Conservation (phyloP, 2,329 filamentous ascomycete genomes). For the Fusarium poae region DNA sequence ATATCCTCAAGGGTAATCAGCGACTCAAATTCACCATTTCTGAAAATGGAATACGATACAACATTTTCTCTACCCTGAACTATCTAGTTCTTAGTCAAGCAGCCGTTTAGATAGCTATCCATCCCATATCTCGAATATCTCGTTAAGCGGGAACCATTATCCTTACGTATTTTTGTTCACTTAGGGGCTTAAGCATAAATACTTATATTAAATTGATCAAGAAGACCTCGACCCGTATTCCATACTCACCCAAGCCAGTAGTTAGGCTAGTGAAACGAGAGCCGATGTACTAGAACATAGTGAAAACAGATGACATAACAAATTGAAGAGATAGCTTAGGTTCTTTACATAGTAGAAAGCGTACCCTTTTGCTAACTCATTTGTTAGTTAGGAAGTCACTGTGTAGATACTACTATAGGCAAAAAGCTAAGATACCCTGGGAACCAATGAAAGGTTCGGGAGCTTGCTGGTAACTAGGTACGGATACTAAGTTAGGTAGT, state of each 20-base stretch:
- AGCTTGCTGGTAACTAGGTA: slow-evolving; percentile 2
- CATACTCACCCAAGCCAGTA: background rate
- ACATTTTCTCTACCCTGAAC: too few relatives aligned
- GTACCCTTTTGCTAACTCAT: background rate
- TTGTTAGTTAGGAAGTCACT: background rate
- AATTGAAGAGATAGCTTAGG: background rate
- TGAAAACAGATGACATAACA: background rate
- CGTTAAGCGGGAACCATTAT: too few relatives aligned
- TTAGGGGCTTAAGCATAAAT: too few relatives aligned
- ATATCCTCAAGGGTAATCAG: too few relatives aligned
- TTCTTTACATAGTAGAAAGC: background rate
- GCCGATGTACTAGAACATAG: background rate
- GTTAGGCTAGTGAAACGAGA: background rate
- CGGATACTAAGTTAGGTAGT: too few relatives aligned
- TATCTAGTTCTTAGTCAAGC: too few relatives aligned
- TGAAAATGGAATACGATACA: too few relatives aligned
- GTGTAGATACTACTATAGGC: too few relatives aligned
- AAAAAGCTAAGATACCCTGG: background rate
- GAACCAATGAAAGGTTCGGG: slow-evolving; percentile 24
- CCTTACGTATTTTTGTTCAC: too few relatives aligned
- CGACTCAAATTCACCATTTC: too few relatives aligned
- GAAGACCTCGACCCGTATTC: background rate
- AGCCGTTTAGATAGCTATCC: too few relatives aligned
- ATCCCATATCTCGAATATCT: too few relatives aligned
- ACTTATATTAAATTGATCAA: background rate